Evolutionary conservation across 352 stramenopile species (phyloP), one percentile per base, ranked within the genome.

Genomic region (Phytophthora capsici): DNA sequence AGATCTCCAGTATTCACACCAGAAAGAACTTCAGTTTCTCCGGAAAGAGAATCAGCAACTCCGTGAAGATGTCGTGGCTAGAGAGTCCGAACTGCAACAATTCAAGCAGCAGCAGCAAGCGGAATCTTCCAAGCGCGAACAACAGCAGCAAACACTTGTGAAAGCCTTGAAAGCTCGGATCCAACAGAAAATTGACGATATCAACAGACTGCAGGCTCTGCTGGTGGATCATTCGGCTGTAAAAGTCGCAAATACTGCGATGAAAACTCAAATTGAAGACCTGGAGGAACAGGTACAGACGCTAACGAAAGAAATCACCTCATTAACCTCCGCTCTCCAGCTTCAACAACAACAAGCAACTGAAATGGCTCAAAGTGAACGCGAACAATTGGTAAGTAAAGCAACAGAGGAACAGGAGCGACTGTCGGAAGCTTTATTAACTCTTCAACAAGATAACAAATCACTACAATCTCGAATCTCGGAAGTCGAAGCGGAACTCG

Each of bases 81-180:
- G 59, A 20, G 57, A 69, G 12, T 14, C 25, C 6, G 46, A 40
- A 4, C 22, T 64, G 8, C 34, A 56, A 3, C 9, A 28, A 26
- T 32, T 69, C 17, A 6, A 28, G 4, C 53, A 69, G 7, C 44
- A 67, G 4, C 51, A 61, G 17, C 45, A 51, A 57, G 19, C 44
- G 0, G 40, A 62, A 36, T 25, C 7, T 6, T 23, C 38, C 16
- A 25, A 30, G 6, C 46, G 25, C 12, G 57, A 64, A 9, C 45
- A 70, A 7, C 49, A 36, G 1, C 59, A 69, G 3, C 50, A 73
- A 28, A 47, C 30, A 17, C 48, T 69, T 17, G 26, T 74, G 1
- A 51, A 66, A 25, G 66, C 49, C 7, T 22, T 70, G 14, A 62
- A 70, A 20, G 43, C 36, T 22, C 46, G 52, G n/a, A 66, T 70